Base-by-base conservation (phyloP, 1,139 yeast genomes). In the Entelexis paramagnoliae region DNA sequence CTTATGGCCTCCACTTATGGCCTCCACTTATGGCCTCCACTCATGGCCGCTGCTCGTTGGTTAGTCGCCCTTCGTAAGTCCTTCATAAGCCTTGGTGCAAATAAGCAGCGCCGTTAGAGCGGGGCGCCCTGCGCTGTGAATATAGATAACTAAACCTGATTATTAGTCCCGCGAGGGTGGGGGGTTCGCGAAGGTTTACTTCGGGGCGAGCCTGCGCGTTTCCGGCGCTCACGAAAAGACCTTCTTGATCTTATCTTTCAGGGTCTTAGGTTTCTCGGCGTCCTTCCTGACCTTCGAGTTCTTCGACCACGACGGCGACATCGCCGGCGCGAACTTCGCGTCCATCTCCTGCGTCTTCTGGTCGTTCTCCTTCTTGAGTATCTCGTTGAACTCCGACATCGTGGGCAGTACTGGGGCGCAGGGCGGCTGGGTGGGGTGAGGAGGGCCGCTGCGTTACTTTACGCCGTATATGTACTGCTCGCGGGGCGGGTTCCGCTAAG, bases 251-350 rank as follows among this genome's bases (percentile, higher is more conserved):
- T 58, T 58, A 26, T 50, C 56, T 52, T 59, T 59, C 41, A 58
- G 40, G 20, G 55, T 41, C 33, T 22, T 11, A n/a, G 35, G 46
- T 30, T 56, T 49, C 32, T 36, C 51, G n/a, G 47, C 32, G 33
- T 52, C 51, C 39, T 28, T 50, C 50, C 29, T 43, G 22, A 20
- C 26, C 30, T 47, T 49, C 17, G 59, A 54, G 48, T 50, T 48
- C 22, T 42, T 43, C 14, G 62, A 59, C 62, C 62, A 59, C 35
- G 59, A 51, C 24, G 62, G 62, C 53, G 52, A 58, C 63, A 50
- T 63, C 43, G 48, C 60, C 4, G 60, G 60, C 1, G 61, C 57
- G 43, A 58, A 52, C 20, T 53, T 46, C 11, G 52, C 59, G 47
- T 59, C 61, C 46, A 56, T 55, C 24, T 51, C 46, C 52, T 51